phyloP scores from a whole-genome alignment of 1,284 basidiomycete species.

The Ganoderma sinense region DNA sequence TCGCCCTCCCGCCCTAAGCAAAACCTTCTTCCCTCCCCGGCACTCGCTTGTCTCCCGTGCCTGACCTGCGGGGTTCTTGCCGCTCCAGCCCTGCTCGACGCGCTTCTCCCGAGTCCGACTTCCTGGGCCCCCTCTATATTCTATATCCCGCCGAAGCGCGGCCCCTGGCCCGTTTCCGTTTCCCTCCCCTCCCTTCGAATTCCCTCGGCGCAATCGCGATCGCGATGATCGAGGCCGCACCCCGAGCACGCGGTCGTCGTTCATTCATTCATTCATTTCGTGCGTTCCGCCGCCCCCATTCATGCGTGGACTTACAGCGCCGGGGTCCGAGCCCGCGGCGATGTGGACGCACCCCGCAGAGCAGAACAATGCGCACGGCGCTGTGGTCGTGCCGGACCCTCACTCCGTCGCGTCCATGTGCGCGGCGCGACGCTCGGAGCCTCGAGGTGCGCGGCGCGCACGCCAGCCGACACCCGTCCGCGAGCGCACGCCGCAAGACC shows the following conservation, averaged over 20 bases:
- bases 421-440: background rate
- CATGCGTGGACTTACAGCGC: background rate
- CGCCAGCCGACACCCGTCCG: background rate
- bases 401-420: background rate
- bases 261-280: background rate
- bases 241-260: background rate
- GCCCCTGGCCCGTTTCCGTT: background rate
- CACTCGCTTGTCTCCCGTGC: conserved; percentile 1
- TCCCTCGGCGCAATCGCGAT: background rate
- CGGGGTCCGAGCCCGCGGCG: background rate
- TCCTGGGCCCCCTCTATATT: background rate
- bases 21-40: conserved; percentile 3
- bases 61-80: background rate
- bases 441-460: background rate
- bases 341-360: background rate
- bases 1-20: background rate
- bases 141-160: background rate
- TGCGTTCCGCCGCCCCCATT: background rate
- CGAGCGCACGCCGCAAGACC: too few relatives aligned
- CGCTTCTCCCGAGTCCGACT: background rate
- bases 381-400: background rate
- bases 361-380: background rate
- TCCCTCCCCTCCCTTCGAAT: too few relatives aligned
- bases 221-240: background rate
- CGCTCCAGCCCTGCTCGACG: background rate